Evolutionary conservation across 495 filamentous ascomycete species (phyloP), one percentile per base, ranked within the genome.

Genomic region (Aspergillus nanangensis): DNA sequence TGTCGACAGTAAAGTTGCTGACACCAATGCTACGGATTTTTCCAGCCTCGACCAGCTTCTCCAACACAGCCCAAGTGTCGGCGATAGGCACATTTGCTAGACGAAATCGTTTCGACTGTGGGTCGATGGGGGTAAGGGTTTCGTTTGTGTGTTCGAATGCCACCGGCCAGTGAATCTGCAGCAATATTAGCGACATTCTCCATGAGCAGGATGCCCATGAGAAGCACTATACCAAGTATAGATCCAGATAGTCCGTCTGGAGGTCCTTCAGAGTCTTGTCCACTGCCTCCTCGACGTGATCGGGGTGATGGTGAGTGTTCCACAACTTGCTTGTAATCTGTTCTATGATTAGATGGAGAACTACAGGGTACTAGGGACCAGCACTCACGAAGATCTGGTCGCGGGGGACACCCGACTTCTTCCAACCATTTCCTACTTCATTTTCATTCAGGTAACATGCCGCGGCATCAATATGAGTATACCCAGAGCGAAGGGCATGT

Each of bases 21-120:
- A 94, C 84, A 13, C 90, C 90, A 53, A 95, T 90, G 32, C 80
- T 83, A 43, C 79, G 78, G 14, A 84, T 80, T 45, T 83, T 79
- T 32, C 88, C 88, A 4, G 76, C 68, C 11, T 67, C 65, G 50
- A 85, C 75, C 50, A 91, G 70, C 27, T 74, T 75, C 62, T 94
- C 88, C 67, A 93, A 74, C 34, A 75, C 79, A 36, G 72, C 73
- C 89, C 89, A 95, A 22, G 82, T 78, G 15, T 70, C 55, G 52
- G 60, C 39, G 20, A 66, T 41, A 27, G 62, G 57, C 15, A 65
- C 52, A 45, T 69, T 54, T 44, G 57, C 61, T 38, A 69, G 38
- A 23, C 56, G 58, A 56, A 66, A 69, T 21, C 65, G 55, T 45
- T 69, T 58, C 4, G 61, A 62, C 23, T 54, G 45, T 33, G 62